Base-by-base conservation (phyloP, 495 filamentous ascomycete genomes). In the Penicillium canariense region DNA sequence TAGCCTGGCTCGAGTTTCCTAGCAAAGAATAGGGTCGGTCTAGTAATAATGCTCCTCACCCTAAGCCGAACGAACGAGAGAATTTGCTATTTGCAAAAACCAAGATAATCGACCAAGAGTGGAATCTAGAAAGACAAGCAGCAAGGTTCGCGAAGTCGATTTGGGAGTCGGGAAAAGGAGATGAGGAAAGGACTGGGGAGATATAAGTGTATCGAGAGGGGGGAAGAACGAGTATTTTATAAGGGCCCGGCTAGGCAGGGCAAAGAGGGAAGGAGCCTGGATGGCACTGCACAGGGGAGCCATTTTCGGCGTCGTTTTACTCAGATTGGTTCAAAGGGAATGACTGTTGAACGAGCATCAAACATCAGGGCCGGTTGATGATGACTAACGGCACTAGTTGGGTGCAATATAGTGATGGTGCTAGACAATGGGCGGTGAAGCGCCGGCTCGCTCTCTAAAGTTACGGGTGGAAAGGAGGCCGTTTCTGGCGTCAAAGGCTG, bases 21-120 rank as follows among this genome's bases (percentile, higher is more conserved):
- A 55, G 44, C 49, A 66, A 52, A 71, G 63, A 32, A 71, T 69
- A 34, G 66, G 63, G 36, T 69, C 51, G 50, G 66, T 65, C 68
- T 50, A 71, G 58, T 61, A 60, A 43, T 71, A 25, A 52, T 65
- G 50, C 45, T 68, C 34, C 55, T 61, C 42, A 17, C 3, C 18
- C 18, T 71, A 31, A 56, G 63, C 59, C 3, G 46, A 32, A 6
- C 30, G 30, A 32, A 32, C 30, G 30, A 32, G 30, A 32, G 12
- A 6, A 32, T 6, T 6, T 6, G 30, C 30, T 32, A 32, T 32
- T 12, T 6, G 12, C 6, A 32, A 32, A 32, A 32, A 12, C 30
- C 30, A 32, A 12, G 30, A 32, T 32, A 12, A 12, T 6, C 12
- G 12, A 32, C 30, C 30, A 12, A 32, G 30, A 12, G 6, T 6